These are phyloP conservation scores for Eleusine indica DNA, from an alignment of 176 grass and related monocot genomes.

Conservation along the genomic window DNA sequence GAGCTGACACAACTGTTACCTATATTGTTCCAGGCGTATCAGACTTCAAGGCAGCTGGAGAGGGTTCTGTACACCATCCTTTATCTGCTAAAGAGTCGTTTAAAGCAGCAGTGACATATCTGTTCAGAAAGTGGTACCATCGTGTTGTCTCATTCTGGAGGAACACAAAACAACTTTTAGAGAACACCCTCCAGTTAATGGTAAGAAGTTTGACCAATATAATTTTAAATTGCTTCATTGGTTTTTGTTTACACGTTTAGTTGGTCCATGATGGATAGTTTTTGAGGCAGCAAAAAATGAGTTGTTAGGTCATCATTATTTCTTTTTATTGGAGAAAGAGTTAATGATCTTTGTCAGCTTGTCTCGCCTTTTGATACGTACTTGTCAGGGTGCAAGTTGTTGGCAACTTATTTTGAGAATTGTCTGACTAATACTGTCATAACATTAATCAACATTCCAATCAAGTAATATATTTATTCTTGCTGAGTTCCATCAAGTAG, in stretches of 20 bases:
- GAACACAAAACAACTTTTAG: conserved; percentile 59
- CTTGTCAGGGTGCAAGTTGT: neutral
- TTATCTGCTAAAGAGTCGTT: conserved; percentile 66
- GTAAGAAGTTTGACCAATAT: conserved; percentile 54
- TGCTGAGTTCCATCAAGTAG: neutral
- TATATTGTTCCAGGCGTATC: conserved; percentile 41
- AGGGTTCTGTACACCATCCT: conserved; percentile 55
- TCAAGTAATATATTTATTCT: conserved; percentile 9
- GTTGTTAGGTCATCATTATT: conserved; percentile 1
- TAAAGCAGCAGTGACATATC: conserved; percentile 58
- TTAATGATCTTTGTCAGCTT: neutral
- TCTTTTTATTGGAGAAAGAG: neutral
- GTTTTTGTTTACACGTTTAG: neutral
- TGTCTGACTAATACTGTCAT: neutral
- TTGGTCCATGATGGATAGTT: conserved; percentile 7
- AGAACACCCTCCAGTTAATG: conserved; percentile 63
- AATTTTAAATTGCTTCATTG: neutral
- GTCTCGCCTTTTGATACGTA: neutral
- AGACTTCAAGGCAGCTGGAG: conserved; percentile 51
- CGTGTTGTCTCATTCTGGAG: conserved; percentile 65
- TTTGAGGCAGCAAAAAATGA: conserved; percentile 6
- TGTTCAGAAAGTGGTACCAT: conserved; percentile 66
- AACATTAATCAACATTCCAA: neutral
- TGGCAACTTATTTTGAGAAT: conserved; percentile 9
- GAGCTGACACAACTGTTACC: conserved; percentile 52